Evolutionary conservation across 2,329 filamentous ascomycete species (phyloP).

Genomic region (Beauveria scarabaeidicola): DNA sequence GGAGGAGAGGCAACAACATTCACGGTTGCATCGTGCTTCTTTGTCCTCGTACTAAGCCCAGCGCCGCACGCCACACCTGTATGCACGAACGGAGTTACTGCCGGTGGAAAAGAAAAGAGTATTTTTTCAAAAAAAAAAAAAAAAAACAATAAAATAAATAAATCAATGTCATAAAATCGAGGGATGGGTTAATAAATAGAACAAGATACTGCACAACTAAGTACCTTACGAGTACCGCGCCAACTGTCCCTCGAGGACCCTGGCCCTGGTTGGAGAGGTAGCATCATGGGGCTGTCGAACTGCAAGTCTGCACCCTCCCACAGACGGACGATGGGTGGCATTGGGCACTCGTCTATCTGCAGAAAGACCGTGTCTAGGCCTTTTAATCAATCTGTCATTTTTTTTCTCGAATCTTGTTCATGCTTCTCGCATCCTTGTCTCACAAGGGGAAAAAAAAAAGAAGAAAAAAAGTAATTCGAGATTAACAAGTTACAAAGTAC

Average conservation of each 20-base stretch:
- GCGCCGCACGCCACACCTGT: slow-evolving; percentile 3
- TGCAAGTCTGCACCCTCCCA: neutral
- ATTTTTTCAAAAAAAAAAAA: neutral
- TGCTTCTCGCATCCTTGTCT: neutral
- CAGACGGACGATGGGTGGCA: neutral
- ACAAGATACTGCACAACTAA: neutral
- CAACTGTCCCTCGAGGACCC: neutral
- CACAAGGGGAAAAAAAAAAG: neutral
- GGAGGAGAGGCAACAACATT: neutral
- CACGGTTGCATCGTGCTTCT: neutral
- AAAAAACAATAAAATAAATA: too few relatives aligned
- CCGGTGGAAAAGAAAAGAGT: too few relatives aligned
- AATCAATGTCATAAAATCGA: too few relatives aligned
- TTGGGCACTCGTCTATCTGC: neutral
- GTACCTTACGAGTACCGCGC: slow-evolving; percentile 3
- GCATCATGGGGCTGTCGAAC: neutral
- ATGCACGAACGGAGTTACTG: neutral
- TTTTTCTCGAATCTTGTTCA: neutral
- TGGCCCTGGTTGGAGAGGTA: neutral
- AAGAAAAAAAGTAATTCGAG: too few relatives aligned
- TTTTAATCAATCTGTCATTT: neutral
- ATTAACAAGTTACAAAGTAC: too few relatives aligned
- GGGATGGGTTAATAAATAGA: neutral
- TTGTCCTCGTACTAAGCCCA: neutral
- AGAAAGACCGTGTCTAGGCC: slow-evolving; percentile 4